Evolutionary conservation across 2,329 filamentous ascomycete genomes (phyloP).

Genomic region (Sporothrix sp.): DNA sequence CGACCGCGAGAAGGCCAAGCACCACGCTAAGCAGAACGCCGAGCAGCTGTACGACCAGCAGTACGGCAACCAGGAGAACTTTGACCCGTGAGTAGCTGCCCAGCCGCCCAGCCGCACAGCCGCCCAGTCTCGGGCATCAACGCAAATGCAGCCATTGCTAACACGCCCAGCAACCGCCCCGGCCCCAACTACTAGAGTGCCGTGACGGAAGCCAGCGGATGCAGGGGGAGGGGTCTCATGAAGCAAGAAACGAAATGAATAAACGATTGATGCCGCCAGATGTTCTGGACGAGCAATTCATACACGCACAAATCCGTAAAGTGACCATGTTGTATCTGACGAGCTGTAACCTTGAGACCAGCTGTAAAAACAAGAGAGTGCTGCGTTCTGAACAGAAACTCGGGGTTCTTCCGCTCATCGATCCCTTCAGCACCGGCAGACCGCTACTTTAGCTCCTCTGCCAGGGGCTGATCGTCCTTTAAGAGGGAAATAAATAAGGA

Average conservation of each 20-base stretch:
- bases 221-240: not conserved
- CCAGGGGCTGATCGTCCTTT: no score
- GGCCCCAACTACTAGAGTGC: conserved; percentile 6
- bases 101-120: no score
- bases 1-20: conserved; percentile 49
- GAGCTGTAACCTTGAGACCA: not conserved
- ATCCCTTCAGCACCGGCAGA: no score
- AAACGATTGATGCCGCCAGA: not conserved
- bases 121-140: no score
- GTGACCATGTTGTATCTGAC: no score
- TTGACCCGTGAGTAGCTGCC: conserved; percentile 42
- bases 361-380: not conserved
- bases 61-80: conserved; percentile 44
- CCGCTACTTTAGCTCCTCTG: not conserved
- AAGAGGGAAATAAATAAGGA: no score
- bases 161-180: not conserved
- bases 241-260: conserved; percentile 3
- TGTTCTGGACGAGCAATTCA: not conserved
- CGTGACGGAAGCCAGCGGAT: no score
- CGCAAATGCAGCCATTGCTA: no score
- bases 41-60: conserved; percentile 53
- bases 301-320: no score
- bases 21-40: conserved; percentile 48
- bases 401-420: no score
- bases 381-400: no score